Percentiles rank a stretch among this genome's conserved stretches.
Conservation (phyloP, 1,284 basidiomycete species). For the Pholiota adiposa region DNA sequence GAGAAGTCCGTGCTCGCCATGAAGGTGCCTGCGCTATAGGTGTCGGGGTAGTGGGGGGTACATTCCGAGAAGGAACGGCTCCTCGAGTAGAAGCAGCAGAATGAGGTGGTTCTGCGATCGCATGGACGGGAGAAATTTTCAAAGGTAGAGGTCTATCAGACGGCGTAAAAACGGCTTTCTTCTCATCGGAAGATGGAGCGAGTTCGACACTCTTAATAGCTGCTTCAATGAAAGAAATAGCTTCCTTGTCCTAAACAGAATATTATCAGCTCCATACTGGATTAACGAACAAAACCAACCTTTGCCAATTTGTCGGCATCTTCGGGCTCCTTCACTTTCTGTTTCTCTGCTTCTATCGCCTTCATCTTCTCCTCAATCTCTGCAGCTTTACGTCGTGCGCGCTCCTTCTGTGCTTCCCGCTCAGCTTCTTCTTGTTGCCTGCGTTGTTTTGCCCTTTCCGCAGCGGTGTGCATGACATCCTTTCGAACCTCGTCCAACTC, state of each 20-base stretch:
- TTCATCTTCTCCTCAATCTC: slow-evolving; percentile 83
- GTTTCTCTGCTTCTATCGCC: slow-evolving; percentile 42
- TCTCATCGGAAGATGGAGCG: slow-evolving; percentile 4
- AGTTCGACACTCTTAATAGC: slow-evolving; percentile 36
- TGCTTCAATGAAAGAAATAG: slow-evolving; percentile 49
- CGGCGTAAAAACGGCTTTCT: slow-evolving; percentile 13
- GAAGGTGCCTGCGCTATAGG: slow-evolving; percentile 52
- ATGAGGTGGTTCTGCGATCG: slow-evolving; percentile 29
- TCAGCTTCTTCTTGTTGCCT: slow-evolving; percentile 88
- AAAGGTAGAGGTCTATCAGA: slow-evolving; percentile 35
- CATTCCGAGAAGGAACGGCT: slow-evolving; percentile 18
- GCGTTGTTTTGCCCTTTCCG: slow-evolving; percentile 81
- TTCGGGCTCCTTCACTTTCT: slow-evolving; percentile 27
- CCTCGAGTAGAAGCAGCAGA: slow-evolving; percentile 25
- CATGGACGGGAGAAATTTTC: slow-evolving; percentile 26
- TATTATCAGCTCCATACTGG: slow-evolving; percentile 4
- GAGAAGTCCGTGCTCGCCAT: slow-evolving; percentile 61
- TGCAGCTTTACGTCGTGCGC: slow-evolving; percentile 84
- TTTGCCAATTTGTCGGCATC: slow-evolving; percentile 20
- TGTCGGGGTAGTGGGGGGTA: slow-evolving; percentile 24
- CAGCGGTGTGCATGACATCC: slow-evolving; percentile 88
- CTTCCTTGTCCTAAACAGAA: slow-evolving; percentile 37
- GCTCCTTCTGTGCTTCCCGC: slow-evolving; percentile 80
- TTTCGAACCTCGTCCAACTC: slow-evolving; percentile 79
- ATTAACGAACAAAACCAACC: slow-evolving; percentile 17